Percentiles rank a stretch among this genome's conserved stretches.
phyloP scores from a whole-genome alignment of 768 basidiomycete genomes.

The Lentinula raphanica region DNA sequence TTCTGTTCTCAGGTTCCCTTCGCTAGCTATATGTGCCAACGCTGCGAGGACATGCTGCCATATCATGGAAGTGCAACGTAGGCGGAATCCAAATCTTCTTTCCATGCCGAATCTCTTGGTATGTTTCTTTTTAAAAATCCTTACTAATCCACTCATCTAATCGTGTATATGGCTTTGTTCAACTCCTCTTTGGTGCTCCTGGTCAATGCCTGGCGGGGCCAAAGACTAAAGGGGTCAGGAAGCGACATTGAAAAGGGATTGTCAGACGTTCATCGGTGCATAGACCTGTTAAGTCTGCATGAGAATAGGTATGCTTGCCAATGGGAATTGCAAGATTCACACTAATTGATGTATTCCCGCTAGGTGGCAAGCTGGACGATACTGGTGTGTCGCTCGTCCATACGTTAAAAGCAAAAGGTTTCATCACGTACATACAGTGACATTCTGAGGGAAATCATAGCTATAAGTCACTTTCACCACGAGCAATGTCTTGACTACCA shows the following conservation, averaged over 20 bases:
- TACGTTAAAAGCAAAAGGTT: background rate
- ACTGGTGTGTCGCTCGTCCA: conserved; percentile 32
- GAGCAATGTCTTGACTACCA: background rate
- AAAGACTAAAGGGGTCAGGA: background rate
- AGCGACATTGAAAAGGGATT: conserved; percentile 8
- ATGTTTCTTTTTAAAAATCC: background rate
- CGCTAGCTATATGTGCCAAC: conserved; percentile 5
- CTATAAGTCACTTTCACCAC: background rate
- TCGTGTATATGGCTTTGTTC: background rate
- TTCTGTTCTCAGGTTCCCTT: conserved; percentile 1
- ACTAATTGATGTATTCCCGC: background rate
- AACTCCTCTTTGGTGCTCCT: conserved; percentile 1
- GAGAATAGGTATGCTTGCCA: background rate
- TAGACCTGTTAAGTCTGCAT: background rate
- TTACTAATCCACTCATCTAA: background rate
- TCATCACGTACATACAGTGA: background rate
- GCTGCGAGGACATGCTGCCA: conserved; percentile 5
- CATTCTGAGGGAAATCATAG: conserved; percentile 1
- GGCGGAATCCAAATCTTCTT: background rate
- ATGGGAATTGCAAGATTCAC: background rate
- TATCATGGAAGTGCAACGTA: conserved; percentile 6
- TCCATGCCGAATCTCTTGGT: conserved; percentile 3
- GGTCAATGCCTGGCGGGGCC: conserved; percentile 1
- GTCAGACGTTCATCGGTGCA: background rate
- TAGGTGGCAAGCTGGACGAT: conserved; percentile 42